Conservation (phyloP, 2,329 filamentous ascomycete genomes). For the Colletotrichum lentis region DNA sequence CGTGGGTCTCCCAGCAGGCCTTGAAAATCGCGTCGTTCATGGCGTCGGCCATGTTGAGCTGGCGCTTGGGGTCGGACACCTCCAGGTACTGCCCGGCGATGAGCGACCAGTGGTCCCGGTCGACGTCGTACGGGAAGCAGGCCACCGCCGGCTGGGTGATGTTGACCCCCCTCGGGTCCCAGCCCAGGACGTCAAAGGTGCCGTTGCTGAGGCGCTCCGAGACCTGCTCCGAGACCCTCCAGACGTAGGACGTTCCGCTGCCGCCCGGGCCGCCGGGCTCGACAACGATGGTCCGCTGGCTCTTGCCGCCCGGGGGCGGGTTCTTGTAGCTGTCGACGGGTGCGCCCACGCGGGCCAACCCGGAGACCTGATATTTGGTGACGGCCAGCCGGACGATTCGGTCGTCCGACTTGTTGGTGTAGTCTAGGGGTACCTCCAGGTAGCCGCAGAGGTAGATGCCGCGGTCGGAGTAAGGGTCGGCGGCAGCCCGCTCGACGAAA, state of each 20-base stretch:
- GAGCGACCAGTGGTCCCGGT: slow-evolving; percentile 57
- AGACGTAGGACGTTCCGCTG: slow-evolving; percentile 55
- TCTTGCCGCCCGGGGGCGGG: slow-evolving; percentile 48
- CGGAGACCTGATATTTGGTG: slow-evolving; percentile 59
- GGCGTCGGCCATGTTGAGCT: slow-evolving; percentile 56
- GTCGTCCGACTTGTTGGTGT: slow-evolving; percentile 53
- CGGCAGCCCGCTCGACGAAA: slow-evolving; percentile 2
- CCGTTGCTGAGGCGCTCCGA: slow-evolving; percentile 54
- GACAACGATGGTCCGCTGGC: slow-evolving; percentile 57
- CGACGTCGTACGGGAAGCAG: slow-evolving; percentile 57
- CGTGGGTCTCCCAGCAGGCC: slow-evolving; percentile 54
- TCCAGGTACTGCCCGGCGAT: slow-evolving; percentile 51
- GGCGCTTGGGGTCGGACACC: slow-evolving; percentile 46
- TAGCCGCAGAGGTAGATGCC: slow-evolving; percentile 60
- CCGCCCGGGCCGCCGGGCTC: slow-evolving; percentile 62
- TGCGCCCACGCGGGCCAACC: slow-evolving; percentile 45
- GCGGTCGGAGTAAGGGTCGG: slow-evolving; percentile 49
- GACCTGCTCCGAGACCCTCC: slow-evolving; percentile 49
- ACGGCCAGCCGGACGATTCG: slow-evolving; percentile 58
- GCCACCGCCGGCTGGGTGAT: slow-evolving; percentile 54
- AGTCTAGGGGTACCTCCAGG: slow-evolving; percentile 58
- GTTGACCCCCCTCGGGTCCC: slow-evolving; percentile 64
- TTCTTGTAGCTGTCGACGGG: slow-evolving; percentile 34
- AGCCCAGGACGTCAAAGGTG: slow-evolving; percentile 59
- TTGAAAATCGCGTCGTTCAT: slow-evolving; percentile 55